Base-by-base conservation (phyloP, 2,329 filamentous ascomycete species). In the Fusarium foetens region DNA sequence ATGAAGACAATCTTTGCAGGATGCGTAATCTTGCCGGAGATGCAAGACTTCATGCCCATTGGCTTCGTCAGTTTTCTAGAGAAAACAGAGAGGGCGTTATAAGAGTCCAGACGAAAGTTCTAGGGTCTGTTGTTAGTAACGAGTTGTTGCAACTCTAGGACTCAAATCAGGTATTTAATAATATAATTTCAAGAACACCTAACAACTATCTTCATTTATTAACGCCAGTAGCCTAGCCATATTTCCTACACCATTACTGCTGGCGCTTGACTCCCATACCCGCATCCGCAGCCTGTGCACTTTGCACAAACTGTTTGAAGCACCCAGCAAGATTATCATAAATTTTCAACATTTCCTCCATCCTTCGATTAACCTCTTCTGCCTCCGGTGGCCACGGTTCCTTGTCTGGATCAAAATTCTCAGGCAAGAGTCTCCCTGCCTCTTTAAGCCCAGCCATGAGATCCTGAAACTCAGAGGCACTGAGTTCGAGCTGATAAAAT, bases 271-370 rank as follows among this genome's bases (percentile, higher is more conserved):
- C 9, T 14, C 19, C 42, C 12, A 49, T 49, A 2, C 12, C 36
- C 4, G 36, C 63, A 3, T 13, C n/a, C 4, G 65, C 63, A 8
- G 51, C 45, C 9, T 23, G 53, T 0, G 66, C 67, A 48, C 39
- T 70, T 13, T 70, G 54, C 14, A 52, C 67, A 42, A 70, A 57
- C 14, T 52, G 27, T 14, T 52, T 70, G 1, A 70, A 70, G 3
- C 48, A 43, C 4, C 66, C 67, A 2, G 66, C 43, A 1, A 70
- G 17, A 1, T 31, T 53, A 11, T 46, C n/a, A 3, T 27, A 66
- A 14, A 33, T 45, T 9, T 55, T 55, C 6, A 70, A 19, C 2
- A 43, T 52, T 1, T 48, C 38, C 16, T 70, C 60, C 16, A 66
- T 65, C 3, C 13, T 12, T 7, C 23, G 8, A 12, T 31, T 70